These are phyloP conservation scores for Globisporangium emineosum DNA, from an alignment of 352 stramenopile species.

Conservation along the genomic window DNA sequence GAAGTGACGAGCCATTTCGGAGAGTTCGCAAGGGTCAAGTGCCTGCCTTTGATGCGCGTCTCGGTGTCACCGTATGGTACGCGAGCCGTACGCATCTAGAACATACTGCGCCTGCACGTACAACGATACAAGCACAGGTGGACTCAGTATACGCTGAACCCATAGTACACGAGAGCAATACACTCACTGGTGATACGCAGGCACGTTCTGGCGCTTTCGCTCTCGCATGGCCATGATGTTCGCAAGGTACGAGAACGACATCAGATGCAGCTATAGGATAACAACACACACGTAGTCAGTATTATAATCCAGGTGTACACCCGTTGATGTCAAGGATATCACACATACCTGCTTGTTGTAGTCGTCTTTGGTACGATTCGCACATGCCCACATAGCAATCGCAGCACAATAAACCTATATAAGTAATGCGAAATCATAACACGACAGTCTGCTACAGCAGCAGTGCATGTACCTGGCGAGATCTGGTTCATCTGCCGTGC, in stretches of 20 bases:
- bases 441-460: no score
- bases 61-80: background rate
- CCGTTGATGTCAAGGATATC: background rate
- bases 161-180: background rate
- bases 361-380: conserved; percentile 23
- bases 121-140: background rate
- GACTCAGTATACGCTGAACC: background rate
- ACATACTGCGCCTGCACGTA: conserved; percentile 39
- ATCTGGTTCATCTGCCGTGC: conserved; percentile 43
- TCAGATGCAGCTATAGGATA: conserved; percentile 34
- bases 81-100: conserved; percentile 16
- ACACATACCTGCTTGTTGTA: conserved; percentile 43
- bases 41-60: background rate
- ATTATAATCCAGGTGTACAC: background rate
- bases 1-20: conserved; percentile 6
- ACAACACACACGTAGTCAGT: background rate
- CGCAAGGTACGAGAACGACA: conserved; percentile 47
- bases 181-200: conserved; percentile 20
- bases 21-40: background rate
- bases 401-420: background rate
- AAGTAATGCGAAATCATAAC: no score
- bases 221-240: conserved; percentile 54
- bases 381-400: background rate
- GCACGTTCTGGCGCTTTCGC: conserved; percentile 30
- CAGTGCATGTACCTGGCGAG: conserved; percentile 29